Conservation (phyloP, 352 stramenopile species). For the Hyphochytrium catenoides region DNA sequence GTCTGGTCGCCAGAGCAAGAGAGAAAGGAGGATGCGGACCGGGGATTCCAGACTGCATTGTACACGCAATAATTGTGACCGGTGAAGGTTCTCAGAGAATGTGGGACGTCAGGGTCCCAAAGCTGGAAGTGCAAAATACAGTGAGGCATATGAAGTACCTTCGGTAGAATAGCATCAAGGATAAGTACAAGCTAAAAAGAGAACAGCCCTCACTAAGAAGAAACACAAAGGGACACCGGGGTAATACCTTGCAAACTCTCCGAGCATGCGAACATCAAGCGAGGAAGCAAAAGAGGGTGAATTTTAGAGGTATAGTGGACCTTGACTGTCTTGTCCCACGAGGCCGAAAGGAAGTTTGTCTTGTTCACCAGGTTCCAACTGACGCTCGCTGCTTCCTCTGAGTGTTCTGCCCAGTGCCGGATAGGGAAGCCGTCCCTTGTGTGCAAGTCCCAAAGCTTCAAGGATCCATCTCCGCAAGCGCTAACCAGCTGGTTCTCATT, state of each 20-base stretch:
- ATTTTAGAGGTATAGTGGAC: too few species aligned
- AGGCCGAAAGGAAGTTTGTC: conserved; percentile 52
- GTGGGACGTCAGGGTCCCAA: conserved; percentile 38
- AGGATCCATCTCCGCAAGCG: conserved; percentile 45
- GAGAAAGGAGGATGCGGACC: conserved; percentile 28
- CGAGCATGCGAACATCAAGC: too few species aligned
- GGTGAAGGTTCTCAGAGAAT: conserved; percentile 37
- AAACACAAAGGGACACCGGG: too few species aligned
- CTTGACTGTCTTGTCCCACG: conserved; percentile 61
- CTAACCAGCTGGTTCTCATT: conserved; percentile 59
- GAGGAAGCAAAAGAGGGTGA: too few species aligned
- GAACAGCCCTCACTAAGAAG: too few species aligned
- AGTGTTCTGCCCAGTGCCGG: conserved; percentile 56
- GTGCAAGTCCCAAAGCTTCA: conserved; percentile 72
- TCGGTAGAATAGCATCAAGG: too few species aligned
- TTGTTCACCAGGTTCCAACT: conserved; percentile 74
- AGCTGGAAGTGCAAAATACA: too few species aligned
- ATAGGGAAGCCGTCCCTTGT: conserved; percentile 63
- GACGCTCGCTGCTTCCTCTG: conserved; percentile 54
- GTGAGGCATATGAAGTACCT: too few species aligned
- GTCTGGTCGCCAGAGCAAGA: conserved; percentile 46
- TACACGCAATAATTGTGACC: conserved; percentile 48
- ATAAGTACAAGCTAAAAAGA: too few species aligned
- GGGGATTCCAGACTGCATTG: conserved; percentile 57
- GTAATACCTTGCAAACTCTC: too few species aligned